These are phyloP conservation scores for Fusarium hainanense DNA, from an alignment of 2,329 filamentous ascomycete species.

Conservation along the genomic window DNA sequence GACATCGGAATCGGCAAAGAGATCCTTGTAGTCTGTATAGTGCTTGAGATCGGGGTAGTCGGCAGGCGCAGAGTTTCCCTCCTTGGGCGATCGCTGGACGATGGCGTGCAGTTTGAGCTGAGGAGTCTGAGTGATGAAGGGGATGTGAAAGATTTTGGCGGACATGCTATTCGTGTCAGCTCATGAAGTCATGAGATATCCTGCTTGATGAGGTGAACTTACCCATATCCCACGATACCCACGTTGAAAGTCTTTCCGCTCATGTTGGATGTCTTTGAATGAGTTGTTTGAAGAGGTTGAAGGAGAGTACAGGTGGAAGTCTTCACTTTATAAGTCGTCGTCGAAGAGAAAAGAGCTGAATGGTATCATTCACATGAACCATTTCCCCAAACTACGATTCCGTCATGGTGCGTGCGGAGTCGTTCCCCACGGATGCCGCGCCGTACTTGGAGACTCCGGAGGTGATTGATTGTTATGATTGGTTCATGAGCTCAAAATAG, in stretches of 20 bases:
- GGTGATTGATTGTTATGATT: constrained; percentile 31
- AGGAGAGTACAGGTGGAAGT: neutral
- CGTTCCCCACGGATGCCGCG: constrained; percentile 38
- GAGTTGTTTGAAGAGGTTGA: neutral
- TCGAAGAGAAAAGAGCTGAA: neutral
- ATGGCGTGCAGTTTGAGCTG: constrained; percentile 77
- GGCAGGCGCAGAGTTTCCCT: constrained; percentile 72
- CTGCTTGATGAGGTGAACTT: constrained; percentile 37
- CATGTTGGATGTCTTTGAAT: constrained; percentile 40
- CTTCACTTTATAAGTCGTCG: constrained; percentile 10
- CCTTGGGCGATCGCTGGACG: constrained; percentile 76
- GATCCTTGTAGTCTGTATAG: constrained; percentile 69
- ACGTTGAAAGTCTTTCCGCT: constrained; percentile 59
- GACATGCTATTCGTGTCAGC: constrained; percentile 58
- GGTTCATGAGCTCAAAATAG: constrained; percentile 1
- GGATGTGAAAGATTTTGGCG: constrained; percentile 87
- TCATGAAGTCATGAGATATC: constrained; percentile 18
- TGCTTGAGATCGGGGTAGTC: constrained; percentile 75
- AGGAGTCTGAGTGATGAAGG: constrained; percentile 74
- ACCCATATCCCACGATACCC: constrained; percentile 65
- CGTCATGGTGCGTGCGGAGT: constrained; percentile 42
- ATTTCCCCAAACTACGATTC: constrained; percentile 34
- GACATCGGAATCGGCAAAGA: constrained; percentile 73
- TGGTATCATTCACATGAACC: constrained; percentile 10
- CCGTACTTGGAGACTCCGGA: constrained; percentile 19